Evolutionary conservation across 352 stramenopile genomes (phyloP).

Genomic region (Pythium oligandrum): DNA sequence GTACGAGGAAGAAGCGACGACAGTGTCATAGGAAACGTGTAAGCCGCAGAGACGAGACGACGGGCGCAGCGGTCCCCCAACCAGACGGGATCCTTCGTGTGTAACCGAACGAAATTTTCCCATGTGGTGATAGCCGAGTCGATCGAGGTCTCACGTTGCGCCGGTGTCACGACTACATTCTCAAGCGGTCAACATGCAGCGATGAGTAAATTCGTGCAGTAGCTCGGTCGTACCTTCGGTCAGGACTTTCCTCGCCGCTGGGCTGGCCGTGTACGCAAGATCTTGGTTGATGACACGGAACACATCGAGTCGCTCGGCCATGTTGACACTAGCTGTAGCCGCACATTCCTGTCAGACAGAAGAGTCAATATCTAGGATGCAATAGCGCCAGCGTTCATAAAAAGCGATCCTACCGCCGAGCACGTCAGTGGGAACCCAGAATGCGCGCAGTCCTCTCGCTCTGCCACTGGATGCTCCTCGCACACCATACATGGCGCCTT

Average conservation of each 20-base stretch:
- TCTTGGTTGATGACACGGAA: constrained; percentile 44
- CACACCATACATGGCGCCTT: constrained; percentile 49
- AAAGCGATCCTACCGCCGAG: constrained; percentile 20
- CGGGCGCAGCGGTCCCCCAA: constrained; percentile 28
- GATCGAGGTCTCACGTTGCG: no score
- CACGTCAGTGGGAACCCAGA: constrained; percentile 44
- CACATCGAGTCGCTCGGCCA: constrained; percentile 24
- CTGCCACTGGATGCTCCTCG: constrained; percentile 10
- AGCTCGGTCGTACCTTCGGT: constrained; percentile 24
- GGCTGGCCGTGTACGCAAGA: constrained; percentile 26
- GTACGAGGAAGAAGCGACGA: constrained; percentile 21
- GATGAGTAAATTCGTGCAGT: no score
- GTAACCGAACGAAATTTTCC: constrained; percentile 40
- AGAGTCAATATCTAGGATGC: no score
- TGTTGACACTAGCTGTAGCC: background rate
- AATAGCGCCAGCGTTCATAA: background rate
- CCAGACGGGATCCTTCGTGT: constrained; percentile 25
- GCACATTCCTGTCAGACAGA: constrained; percentile 1
- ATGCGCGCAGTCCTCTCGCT: constrained; percentile 26
- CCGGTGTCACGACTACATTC: no score
- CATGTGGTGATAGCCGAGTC: constrained; percentile 11
- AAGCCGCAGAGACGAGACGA: constrained; percentile 57
- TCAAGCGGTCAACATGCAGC: no score
- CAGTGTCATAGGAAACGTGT: constrained; percentile 70
- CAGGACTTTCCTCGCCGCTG: constrained; percentile 38